These are phyloP conservation scores for Alternaria longipes DNA, from an alignment of 2,329 filamentous ascomycete genomes.

Conservation along the genomic window DNA sequence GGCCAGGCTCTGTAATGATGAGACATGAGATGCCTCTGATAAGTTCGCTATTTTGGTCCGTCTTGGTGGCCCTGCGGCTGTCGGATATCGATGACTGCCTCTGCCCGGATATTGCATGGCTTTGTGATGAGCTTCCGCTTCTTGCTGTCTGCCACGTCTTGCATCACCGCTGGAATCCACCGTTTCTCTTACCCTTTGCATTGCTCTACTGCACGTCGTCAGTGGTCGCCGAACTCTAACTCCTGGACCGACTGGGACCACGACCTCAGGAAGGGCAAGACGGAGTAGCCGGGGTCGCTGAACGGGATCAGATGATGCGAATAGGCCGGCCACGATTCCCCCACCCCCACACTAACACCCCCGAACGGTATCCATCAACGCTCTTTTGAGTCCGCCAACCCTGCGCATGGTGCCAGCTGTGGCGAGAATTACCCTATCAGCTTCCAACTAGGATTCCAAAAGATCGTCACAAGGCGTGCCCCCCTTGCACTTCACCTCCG, in stretches of 20 bases:
- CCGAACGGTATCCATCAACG: conserved; percentile 46
- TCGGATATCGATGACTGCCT: conserved; percentile 24
- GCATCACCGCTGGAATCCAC: conserved; percentile 29
- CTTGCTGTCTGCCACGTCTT: conserved; percentile 47
- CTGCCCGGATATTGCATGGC: conserved; percentile 36
- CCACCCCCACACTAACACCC: conserved; percentile 52
- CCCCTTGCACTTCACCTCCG: conserved; percentile 42
- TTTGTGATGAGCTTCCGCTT: conserved; percentile 37
- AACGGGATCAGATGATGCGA: conserved; percentile 51
- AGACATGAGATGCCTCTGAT: conserved; percentile 14
- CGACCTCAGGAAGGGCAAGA: conserved; percentile 24
- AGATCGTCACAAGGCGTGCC: conserved; percentile 50
- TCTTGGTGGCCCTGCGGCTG: conserved; percentile 14
- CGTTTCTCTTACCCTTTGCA: conserved; percentile 35
- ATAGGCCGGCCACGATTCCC: conserved; percentile 35
- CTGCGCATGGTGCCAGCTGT: conserved; percentile 44
- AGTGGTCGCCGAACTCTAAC: conserved; percentile 20
- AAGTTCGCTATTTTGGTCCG: conserved; percentile 9
- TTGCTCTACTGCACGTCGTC: conserved; percentile 27
- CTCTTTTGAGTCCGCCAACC: conserved; percentile 43
- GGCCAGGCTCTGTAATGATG: conserved; percentile 22
- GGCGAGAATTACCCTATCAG: conserved; percentile 46
- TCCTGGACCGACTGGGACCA: conserved; percentile 41
- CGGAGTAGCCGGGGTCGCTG: conserved; percentile 27
- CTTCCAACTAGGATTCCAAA: conserved; percentile 33